Percentiles rank a stretch among this genome's conserved stretches.
phyloP scores from a whole-genome alignment of 768 basidiomycete genomes.

The Tricholoma sp. region DNA sequence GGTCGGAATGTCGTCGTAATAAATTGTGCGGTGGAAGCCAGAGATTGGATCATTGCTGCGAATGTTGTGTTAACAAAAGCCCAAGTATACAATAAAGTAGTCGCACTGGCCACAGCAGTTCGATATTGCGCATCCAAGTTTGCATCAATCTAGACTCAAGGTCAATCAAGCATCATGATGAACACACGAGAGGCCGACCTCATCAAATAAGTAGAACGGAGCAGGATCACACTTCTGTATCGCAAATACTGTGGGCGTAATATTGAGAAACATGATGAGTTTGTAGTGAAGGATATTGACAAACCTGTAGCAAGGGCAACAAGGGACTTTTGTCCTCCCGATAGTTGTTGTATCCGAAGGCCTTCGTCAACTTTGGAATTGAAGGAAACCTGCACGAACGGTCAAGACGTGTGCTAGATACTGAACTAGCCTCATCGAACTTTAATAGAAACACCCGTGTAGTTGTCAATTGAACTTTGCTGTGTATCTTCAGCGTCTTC shows the following conservation, averaged over 20 bases:
- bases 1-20: slow-evolving; percentile 98
- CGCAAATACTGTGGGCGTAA: slow-evolving; percentile 69
- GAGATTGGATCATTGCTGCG: slow-evolving; percentile 88
- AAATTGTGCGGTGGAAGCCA: slow-evolving; percentile 86
- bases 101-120: slow-evolving; percentile 89
- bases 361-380: slow-evolving; percentile 99
- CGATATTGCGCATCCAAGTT: slow-evolving; percentile 97
- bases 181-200: slow-evolving; percentile 38
- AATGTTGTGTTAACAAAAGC: slow-evolving; percentile 1
- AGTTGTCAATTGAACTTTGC: slow-evolving; percentile 81
- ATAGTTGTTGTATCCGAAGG: slow-evolving; percentile 91
- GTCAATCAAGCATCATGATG: background rate
- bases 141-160: slow-evolving; percentile 73
- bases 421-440: slow-evolving; percentile 27
- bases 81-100: background rate
- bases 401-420: slow-evolving; percentile 1
- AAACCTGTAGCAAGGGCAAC: slow-evolving; percentile 91
- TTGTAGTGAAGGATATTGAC: slow-evolving; percentile 4
- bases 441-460: slow-evolving; percentile 96
- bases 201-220: slow-evolving; percentile 99
- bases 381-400: slow-evolving; percentile 78
- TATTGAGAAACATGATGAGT: slow-evolving; percentile 1
- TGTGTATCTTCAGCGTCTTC: slow-evolving; percentile 73
- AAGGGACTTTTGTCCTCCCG: slow-evolving; percentile 95
- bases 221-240: slow-evolving; percentile 99